Evolutionary conservation across 768 basidiomycete genomes (phyloP), one percentile per base, ranked within the genome.

Genomic region (Psilocybe cubensis): DNA sequence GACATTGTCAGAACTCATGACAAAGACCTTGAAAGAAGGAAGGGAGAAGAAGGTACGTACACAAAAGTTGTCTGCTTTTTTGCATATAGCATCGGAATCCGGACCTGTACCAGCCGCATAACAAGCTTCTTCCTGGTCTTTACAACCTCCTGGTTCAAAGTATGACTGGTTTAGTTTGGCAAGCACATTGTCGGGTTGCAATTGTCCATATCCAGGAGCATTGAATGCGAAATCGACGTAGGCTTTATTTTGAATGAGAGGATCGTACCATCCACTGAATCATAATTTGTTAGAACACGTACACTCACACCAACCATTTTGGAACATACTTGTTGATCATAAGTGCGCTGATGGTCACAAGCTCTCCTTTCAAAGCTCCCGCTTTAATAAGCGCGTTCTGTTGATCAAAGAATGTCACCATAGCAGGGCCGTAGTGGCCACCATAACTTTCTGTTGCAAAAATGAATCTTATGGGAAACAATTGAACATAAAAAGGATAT

Each of bases 371-470:
- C 5, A 87, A 59, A 3, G 62, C 54, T 5, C 82, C 81, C 7
- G 64, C 64, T 8, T 71, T 60, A 50, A 88, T 87, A 49, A 77
- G 69, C 0, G 71, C 70, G 47, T 87, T 89, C 66, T 89, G 86
- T 54, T 85, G 70, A 29, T 86, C 76, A 63, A 89, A 88, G 63
- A 79, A 87, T 4, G 82, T 82, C 27, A 85, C 84, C 58, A 88
- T 87, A 48, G 75, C 76, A 3, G 87, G 85, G 0, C 83, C 86
- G 64, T 86, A 88, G 63, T 88, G 86, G 0, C 86, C 86, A 5
- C 87, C 87, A 53, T 86, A 89, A 49, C 84, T 85, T 65, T 89
- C 86, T 4, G 86, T 86, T 1, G 84, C 78, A 44, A 88, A 77
- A 33, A 86, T 80, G 61, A 88, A 86, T 62, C 86, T 86, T 0